These are phyloP conservation scores for Globisporangium iwayamae DNA, from an alignment of 352 stramenopile genomes.

Conservation along the genomic window DNA sequence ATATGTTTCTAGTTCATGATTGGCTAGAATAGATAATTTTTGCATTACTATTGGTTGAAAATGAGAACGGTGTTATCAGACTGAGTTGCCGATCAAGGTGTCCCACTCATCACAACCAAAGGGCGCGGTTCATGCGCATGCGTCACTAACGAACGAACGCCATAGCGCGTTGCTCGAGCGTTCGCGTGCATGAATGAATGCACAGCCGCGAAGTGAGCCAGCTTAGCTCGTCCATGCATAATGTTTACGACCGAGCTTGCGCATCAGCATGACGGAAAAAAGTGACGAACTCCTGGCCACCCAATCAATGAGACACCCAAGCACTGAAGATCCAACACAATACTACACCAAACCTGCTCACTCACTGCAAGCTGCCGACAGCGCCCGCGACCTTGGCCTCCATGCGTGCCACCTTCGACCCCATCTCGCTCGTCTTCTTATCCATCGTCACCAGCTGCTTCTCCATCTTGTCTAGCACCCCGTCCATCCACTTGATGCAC, in stretches of 20 bases:
- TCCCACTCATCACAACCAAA: not conserved
- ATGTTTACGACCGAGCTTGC: not conserved
- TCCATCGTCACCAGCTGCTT: not conserved
- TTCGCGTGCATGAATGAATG: no score
- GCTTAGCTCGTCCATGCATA: not conserved
- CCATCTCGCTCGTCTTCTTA: not conserved
- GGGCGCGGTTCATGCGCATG: not conserved
- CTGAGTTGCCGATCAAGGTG: not conserved
- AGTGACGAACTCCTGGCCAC: not conserved
- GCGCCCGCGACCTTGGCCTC: not conserved
- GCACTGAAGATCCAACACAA: not conserved
- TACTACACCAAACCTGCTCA: not conserved
- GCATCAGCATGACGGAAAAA: not conserved
- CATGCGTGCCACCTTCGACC: slow-evolving; percentile 5
- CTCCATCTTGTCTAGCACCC: slow-evolving; percentile 5
- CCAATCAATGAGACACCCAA: not conserved
- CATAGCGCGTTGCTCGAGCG: not conserved
- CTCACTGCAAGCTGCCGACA: not conserved
- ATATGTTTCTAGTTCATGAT: not conserved
- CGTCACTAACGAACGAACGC: slow-evolving; percentile 1
- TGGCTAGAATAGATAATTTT: not conserved
- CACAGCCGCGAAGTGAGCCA: no score
- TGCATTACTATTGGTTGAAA: not conserved
- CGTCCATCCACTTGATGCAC: slow-evolving; percentile 1
- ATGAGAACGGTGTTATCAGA: not conserved